phyloP scores from a whole-genome alignment of 179 eudicot genomes.

The Beta lomatogona region DNA sequence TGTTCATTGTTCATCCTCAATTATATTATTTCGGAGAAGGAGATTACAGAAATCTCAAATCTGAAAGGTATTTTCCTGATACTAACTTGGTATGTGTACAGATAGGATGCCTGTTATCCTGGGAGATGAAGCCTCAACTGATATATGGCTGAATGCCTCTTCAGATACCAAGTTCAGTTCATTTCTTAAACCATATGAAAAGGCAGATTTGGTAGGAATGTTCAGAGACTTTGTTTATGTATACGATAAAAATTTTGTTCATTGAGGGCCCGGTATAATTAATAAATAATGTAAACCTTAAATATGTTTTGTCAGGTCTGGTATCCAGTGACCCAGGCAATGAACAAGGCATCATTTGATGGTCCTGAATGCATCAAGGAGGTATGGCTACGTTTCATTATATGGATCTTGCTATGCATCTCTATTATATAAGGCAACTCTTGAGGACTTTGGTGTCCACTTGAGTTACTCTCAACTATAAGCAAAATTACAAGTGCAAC shows the following conservation, averaged over 20 bases:
- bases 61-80: conserved; percentile 9
- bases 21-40: neutral
- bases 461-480: no score
- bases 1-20: neutral
- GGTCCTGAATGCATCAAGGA: conserved; percentile 92
- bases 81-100: conserved; percentile 24
- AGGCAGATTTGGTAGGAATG: conserved; percentile 67
- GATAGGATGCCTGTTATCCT: conserved; percentile 98
- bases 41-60: neutral
- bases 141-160: conserved; percentile 70
- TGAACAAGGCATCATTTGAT: conserved; percentile 83
- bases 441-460: no score
- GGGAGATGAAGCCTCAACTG: conserved; percentile 64
- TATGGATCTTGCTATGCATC: neutral
- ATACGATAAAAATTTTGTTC: neutral
- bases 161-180: conserved; percentile 58
- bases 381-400: conserved; percentile 42
- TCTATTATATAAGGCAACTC: no score
- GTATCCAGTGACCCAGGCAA: conserved; percentile 84
- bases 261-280: neutral
- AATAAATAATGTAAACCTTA: conserved; percentile 13
- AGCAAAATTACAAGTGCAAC: no score
- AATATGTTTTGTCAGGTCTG: conserved; percentile 53
- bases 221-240: neutral
- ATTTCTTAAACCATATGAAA: conserved; percentile 75